phyloP scores from a whole-genome alignment of 306 rosid genomes.

The Delonix regia region DNA sequence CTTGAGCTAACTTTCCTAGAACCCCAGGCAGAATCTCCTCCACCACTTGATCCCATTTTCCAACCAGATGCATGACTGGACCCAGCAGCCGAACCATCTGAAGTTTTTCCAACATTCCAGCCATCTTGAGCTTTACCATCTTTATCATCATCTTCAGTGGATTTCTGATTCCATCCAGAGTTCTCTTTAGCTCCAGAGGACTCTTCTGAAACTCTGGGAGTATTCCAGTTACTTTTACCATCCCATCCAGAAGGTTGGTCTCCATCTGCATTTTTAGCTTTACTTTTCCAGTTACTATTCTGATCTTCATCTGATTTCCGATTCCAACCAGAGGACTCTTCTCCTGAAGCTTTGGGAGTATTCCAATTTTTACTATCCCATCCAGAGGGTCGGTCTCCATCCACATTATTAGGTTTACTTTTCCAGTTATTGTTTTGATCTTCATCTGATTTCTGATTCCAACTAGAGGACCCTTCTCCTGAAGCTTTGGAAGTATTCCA shows the following conservation, averaged over 20 bases:
- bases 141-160: background rate
- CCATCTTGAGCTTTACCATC: constrained; percentile 21
- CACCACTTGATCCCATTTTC: constrained; percentile 2
- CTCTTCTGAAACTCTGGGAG: background rate
- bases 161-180: constrained; percentile 15
- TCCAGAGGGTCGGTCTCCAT: constrained; percentile 35
- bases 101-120: constrained; percentile 30
- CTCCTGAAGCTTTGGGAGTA: background rate
- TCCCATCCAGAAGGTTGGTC: constrained; percentile 35
- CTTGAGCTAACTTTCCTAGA: background rate
- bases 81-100: constrained; percentile 17
- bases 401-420: constrained; percentile 27
- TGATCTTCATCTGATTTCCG: background rate
- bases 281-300: background rate
- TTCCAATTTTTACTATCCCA: background rate
- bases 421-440: constrained; percentile 19
- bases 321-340: constrained; percentile 37
- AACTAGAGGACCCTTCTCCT: constrained; percentile 30
- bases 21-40: constrained; percentile 16
- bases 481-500: background rate
- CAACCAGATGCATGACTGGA: constrained; percentile 21
- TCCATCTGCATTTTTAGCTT: background rate
- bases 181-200: constrained; percentile 25
- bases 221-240: background rate
- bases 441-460: constrained; percentile 30